These are phyloP conservation scores for Suillus clintonianus DNA, from an alignment of 768 basidiomycete species.

Conservation along the genomic window DNA sequence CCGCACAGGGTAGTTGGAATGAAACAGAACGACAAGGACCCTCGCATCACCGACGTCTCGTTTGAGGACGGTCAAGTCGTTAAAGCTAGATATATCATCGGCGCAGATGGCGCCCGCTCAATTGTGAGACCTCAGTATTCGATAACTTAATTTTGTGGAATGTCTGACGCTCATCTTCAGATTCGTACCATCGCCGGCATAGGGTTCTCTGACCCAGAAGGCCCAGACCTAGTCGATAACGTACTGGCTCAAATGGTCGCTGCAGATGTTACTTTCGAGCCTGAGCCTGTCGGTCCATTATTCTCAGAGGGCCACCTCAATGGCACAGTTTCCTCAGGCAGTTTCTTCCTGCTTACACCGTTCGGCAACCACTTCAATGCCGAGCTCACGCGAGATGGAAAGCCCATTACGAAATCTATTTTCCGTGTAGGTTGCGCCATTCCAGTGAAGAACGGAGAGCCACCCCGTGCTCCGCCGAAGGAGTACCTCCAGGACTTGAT, in stretches of 20 bases:
- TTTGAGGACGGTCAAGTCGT: slow-evolving; percentile 50
- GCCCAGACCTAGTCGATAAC: slow-evolving; percentile 15
- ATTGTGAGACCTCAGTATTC: slow-evolving; percentile 30
- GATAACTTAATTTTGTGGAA: neutral
- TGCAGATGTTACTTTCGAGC: slow-evolving; percentile 47
- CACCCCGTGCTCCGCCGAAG: slow-evolving; percentile 22
- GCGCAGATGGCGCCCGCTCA: slow-evolving; percentile 53
- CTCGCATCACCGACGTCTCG: slow-evolving; percentile 36
- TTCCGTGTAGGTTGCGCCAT: slow-evolving; percentile 43
- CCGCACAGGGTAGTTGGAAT: slow-evolving; percentile 43
- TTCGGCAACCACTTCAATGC: slow-evolving; percentile 22
- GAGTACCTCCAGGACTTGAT: slow-evolving; percentile 4
- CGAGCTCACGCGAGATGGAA: neutral
- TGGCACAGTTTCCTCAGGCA: slow-evolving; percentile 23
- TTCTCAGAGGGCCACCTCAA: slow-evolving; percentile 13
- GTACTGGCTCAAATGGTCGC: slow-evolving; percentile 41
- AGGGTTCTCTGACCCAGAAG: slow-evolving; percentile 45
- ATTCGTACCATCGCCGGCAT: slow-evolving; percentile 44
- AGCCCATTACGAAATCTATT: slow-evolving; percentile 10
- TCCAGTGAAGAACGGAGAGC: slow-evolving; percentile 27
- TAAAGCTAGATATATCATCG: slow-evolving; percentile 47
- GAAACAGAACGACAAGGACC: slow-evolving; percentile 27
- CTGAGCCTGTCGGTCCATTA: slow-evolving; percentile 14
- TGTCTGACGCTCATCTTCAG: slow-evolving; percentile 23
- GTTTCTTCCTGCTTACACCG: slow-evolving; percentile 34